Base-by-base conservation (phyloP, 2,329 filamentous ascomycete species). In the Paecilomyces sp. region DNA sequence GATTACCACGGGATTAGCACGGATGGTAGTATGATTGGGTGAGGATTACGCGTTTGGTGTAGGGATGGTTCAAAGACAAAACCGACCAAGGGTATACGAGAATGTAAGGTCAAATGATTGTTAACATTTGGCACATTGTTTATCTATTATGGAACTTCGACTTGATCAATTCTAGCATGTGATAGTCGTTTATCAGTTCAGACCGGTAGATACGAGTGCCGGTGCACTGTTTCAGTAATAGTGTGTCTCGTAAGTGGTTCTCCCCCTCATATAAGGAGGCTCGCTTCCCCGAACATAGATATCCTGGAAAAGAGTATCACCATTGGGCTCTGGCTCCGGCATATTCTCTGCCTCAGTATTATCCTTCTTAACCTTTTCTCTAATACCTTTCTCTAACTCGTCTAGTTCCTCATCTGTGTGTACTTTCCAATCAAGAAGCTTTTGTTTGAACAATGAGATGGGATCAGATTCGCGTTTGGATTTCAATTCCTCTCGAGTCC, bases 391-490 rank as follows among this genome's bases (percentile, higher is more conserved):
- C 82, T 97, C 92, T 68, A 97, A 86, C 65, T 77, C 77, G 87
- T 96, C 96, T 74, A 96, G 86, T 80, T 96, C 92, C 30, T 95
- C 91, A 82, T 97, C 92, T 60, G 83, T 86, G 64, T 86, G 86
- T 64, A 96, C 87, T 62, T 85, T 85, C 92, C 92, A 96, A 78
- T 97, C 92, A 57, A 96, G 80, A 64, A 97, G 86, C 83, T 93
- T 94, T 82, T 92, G 88, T 86, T 96, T 96, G 66, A 97, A 85
- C 62, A 92, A 92, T 70, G 91, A 90, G 73, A 97, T 96, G 66
- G 92, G 91, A 80, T 97, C 92, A 79, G 96, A 91, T 79, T 88
- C 92, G 69, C 92, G 89, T 91, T 96, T 96, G 77, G 91, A 91
- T 82, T 96, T 91, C 72, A 97, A 94, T 80, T 97, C 92, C 82